Base-by-base conservation (phyloP, 2,329 filamentous ascomycete genomes). In the Paecilomyces formosus region DNA sequence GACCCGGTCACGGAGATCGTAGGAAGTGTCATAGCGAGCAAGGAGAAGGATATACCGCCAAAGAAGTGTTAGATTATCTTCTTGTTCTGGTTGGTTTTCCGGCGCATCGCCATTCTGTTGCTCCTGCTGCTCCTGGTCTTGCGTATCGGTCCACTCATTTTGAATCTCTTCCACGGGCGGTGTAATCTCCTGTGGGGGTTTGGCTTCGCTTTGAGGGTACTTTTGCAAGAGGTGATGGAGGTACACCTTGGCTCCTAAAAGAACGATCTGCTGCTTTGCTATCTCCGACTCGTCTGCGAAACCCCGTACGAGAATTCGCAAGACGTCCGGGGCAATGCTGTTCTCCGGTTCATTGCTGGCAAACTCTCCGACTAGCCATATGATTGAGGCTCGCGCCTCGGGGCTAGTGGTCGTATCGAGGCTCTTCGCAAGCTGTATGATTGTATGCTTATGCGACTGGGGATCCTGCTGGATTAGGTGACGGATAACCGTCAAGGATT, bases 281-380 rank as follows among this genome's bases (percentile, higher is more conserved):
- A 87, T 81, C 70, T 97, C 92, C 1, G 87, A 86, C 75, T 99
- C 94, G 61, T 87, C 85, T 1, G 86, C 80, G 69, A 97, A 99
- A 18, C 87, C 88, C 71, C 92, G 93, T 52, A 92, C 83, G 2
- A 99, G 78, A 51, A 97, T 93, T 7, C 94, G 86, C 33, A 97
- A 78, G 6, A 97, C 92, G 68, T 99, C 94, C 0, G 93, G 87
- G 0, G 94, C 94, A 61, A 99, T 93, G 67, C 95, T 96, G 70
- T 94, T 87, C 60, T 92, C 87, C 9, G 39, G 9, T 45, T 91
- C 85, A 2, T 88, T 74, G 0, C 91, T 90, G 0, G 93, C 86
- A 66, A 95, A 97, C 73, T 99, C 94, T 53, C 94, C 94, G 0
- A 97, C 92, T 0, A 99, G 84, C 94, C 94, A 99, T 65, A 99